phyloP scores from a whole-genome alignment of 192 early-diverging fungal species.

The Coemansia sp. region DNA sequence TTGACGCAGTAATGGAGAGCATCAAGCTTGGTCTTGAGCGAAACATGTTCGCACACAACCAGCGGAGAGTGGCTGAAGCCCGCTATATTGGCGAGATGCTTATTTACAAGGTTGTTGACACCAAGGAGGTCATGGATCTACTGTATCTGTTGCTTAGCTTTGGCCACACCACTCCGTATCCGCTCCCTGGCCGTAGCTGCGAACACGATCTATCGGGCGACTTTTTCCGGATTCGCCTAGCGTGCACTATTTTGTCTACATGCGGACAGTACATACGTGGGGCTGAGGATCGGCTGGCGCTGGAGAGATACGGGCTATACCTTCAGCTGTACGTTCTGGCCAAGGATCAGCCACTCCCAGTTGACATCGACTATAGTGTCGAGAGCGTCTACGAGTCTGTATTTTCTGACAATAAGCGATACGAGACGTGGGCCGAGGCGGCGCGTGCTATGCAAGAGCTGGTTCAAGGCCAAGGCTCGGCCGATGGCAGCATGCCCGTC shows the following conservation, averaged over 20 bases:
- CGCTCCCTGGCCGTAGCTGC: constrained; percentile 56
- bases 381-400: constrained; percentile 71
- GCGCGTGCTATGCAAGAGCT: constrained; percentile 58
- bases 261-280: constrained; percentile 76
- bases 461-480: background rate
- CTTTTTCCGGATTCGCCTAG: constrained; percentile 89
- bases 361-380: constrained; percentile 88
- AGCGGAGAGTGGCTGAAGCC: constrained; percentile 75
- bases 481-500: background rate
- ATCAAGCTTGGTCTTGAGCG: constrained; percentile 89
- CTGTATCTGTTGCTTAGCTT: constrained; percentile 79
- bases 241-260: constrained; percentile 81
- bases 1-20: constrained; percentile 82
- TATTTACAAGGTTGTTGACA: constrained; percentile 83
- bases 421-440: constrained; percentile 73
- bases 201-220: constrained; percentile 79
- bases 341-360: constrained; percentile 73
- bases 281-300: constrained; percentile 39
- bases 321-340: constrained; percentile 89
- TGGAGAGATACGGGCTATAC: constrained; percentile 65
- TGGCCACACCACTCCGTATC: constrained; percentile 73
- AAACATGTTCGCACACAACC: constrained; percentile 93
- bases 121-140: constrained; percentile 75
- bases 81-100: constrained; percentile 93
- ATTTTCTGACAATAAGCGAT: constrained; percentile 61